Percentiles rank a stretch among this genome's conserved stretches.
Evolutionary conservation across 345 rosid species (phyloP).

Genomic region (Salix dunnii): DNA sequence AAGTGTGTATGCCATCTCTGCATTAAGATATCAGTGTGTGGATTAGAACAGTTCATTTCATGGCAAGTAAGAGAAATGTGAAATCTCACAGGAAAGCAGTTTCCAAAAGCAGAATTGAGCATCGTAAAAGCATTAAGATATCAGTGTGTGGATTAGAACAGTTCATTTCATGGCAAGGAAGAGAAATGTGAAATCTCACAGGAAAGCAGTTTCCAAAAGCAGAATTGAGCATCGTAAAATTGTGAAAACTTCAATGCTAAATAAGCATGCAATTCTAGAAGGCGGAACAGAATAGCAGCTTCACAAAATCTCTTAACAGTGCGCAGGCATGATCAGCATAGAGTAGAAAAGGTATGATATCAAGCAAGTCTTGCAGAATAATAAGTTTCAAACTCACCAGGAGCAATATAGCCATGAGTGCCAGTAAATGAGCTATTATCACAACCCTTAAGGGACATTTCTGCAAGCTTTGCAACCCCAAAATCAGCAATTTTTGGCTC

Average conservation of each 20-base stretch:
- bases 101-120: background rate
- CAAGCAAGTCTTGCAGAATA: background rate
- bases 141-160: background rate
- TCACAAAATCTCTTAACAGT: background rate
- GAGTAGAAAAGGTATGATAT: background rate
- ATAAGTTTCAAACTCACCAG: slow-evolving; percentile 49
- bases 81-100: background rate
- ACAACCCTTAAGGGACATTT: slow-evolving; percentile 34
- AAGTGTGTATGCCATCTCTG: slow-evolving; percentile 76
- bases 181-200: background rate
- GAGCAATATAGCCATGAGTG: slow-evolving; percentile 89
- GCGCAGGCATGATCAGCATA: background rate
- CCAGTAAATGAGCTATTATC: slow-evolving; percentile 67
- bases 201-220: background rate
- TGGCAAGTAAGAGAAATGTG: too few species aligned
- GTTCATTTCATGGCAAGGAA: background rate
- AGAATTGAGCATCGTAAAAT: background rate
- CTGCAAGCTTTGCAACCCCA: slow-evolving; percentile 76
- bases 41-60: background rate
- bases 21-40: slow-evolving; percentile 4
- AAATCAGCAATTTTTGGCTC: slow-evolving; percentile 88
- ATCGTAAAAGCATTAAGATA: slow-evolving; percentile 22
- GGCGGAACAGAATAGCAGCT: background rate
- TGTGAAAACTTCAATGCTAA: background rate
- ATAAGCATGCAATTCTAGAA: background rate